These are phyloP conservation scores for Rhodotorula sp. DNA, from an alignment of 1,284 basidiomycete species.

Conservation along the genomic window DNA sequence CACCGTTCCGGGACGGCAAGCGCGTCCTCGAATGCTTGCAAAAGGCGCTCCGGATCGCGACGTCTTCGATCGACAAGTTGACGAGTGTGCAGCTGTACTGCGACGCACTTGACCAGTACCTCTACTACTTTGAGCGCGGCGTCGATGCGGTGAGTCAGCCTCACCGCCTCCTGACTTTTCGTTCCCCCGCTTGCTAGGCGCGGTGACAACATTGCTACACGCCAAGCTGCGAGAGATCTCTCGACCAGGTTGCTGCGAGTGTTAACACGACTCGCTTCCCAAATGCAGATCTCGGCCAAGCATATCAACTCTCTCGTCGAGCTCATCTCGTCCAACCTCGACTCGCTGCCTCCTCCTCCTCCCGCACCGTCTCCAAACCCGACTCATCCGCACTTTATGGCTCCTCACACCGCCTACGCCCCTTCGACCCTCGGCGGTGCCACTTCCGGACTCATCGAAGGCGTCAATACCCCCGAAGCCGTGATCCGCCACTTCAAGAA, in stretches of 20 bases:
- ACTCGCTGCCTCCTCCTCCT: conserved; percentile 58
- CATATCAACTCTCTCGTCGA: conserved; percentile 92
- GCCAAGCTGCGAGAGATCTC: too few relatives aligned
- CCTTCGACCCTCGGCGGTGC: conserved; percentile 54
- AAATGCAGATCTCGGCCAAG: conserved; percentile 75
- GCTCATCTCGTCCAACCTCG: conserved; percentile 84
- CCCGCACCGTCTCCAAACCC: conserved; percentile 45
- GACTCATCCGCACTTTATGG: background rate
- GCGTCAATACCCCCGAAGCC: conserved; percentile 85
- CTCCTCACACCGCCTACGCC: conserved; percentile 13
- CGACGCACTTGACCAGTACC: conserved; percentile 86
- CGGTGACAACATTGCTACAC: too few relatives aligned
- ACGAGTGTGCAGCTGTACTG: conserved; percentile 90
- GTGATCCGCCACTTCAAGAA: conserved; percentile 88
- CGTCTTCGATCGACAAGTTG: conserved; percentile 89
- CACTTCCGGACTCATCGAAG: conserved; percentile 76
- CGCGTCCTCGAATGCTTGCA: conserved; percentile 92
- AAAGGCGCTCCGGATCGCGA: conserved; percentile 87
- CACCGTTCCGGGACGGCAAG: conserved; percentile 83
- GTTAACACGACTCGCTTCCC: background rate
- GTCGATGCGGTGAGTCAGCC: conserved; percentile 71
- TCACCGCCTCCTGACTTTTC: background rate
- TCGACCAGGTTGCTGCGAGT: too few relatives aligned
- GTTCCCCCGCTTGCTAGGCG: background rate
- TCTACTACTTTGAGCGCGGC: conserved; percentile 89